Base-by-base conservation (phyloP, 2,329 filamentous ascomycete species). In the Cladosporium austrohemisphaericum region DNA sequence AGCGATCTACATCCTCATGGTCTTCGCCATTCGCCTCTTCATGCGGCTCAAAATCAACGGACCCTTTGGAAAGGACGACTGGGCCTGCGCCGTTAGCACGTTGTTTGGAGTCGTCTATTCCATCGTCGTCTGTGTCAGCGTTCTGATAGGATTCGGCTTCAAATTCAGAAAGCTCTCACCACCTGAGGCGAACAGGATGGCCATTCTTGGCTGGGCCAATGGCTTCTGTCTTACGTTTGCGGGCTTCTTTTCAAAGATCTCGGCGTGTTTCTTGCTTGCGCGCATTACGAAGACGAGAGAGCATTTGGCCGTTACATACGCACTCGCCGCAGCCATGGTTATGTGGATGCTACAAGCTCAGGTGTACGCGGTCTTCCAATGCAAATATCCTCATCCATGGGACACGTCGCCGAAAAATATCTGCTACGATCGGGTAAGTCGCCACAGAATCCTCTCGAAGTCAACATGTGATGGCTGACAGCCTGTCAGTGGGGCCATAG, bases 21-120 rank as follows among this genome's bases (percentile, higher is more conserved):
- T 57, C 20, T 59, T 59, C 36, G n/a, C 49, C 7, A 57, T 64
- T 32, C 60, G 62, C 5, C 16, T 59, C 2, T 62, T 60, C 53
- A 54, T 64, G 9, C 57, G 62, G 10, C 20, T 54, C 3, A 58
- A 53, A 43, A 55, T 65, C 55, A 63, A 61, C 25, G 61, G 60
- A 1, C 62, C 62, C 0, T 54, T 63, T 11, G 58, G 61, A 9
- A 57, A 49, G 33, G 62, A 65, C 26, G 61, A 65, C 45, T 49
- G 41, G 23, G 50, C 57, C 4, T 65, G 62, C 50, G 41, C 48
- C 8, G 41, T 51, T 1, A 60, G 60, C 11, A 65, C 61, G 1
- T 33, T 60, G 13, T 48, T 59, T 20, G 60, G 54, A 8, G 23
- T 58, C 33, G 11, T 49, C 5, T 46, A 59, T 23, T 58, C 57